Conservation (phyloP, 345 rosid species). For the Eucalyptus polybractea region DNA sequence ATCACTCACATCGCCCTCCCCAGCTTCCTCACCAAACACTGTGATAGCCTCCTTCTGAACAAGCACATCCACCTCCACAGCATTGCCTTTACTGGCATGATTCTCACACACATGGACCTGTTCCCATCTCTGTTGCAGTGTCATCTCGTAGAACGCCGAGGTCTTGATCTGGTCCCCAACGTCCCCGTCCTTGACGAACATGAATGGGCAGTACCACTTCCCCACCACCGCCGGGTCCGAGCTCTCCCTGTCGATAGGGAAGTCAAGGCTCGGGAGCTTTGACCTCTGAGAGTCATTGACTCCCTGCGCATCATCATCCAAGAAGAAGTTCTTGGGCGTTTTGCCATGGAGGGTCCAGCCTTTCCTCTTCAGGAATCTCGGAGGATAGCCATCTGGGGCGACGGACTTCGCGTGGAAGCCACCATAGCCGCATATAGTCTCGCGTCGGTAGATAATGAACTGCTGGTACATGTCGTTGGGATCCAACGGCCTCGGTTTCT, state of each 20-base stretch:
- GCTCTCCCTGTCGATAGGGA: neutral
- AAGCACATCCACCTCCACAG: conserved; percentile 5
- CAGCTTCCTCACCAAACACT: conserved; percentile 9
- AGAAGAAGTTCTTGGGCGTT: conserved; percentile 1
- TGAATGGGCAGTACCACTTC: conserved; percentile 64
- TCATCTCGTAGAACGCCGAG: conserved; percentile 33
- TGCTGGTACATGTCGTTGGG: conserved; percentile 17
- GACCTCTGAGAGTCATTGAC: conserved; percentile 15
- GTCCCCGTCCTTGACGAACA: conserved; percentile 34
- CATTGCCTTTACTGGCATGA: neutral
- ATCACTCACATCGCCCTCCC: neutral
- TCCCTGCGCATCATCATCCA: conserved; percentile 49
- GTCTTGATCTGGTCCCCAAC: conserved; percentile 20
- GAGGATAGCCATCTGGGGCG: conserved; percentile 38
- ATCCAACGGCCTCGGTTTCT: conserved; percentile 13
- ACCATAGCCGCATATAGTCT: neutral
- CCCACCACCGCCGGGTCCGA: conserved; percentile 22
- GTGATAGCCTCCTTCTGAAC: conserved; percentile 16
- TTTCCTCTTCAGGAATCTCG: conserved; percentile 25
- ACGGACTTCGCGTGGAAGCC: conserved; percentile 33
- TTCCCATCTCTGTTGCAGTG: conserved; percentile 48
- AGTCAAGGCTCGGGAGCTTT: conserved; percentile 24
- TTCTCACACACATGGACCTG: conserved; percentile 28
- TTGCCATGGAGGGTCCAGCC: conserved; percentile 27
- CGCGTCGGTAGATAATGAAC: conserved; percentile 6